Conservation (phyloP, 2,329 filamentous ascomycete species). For the Aspergillus neotritici region DNA sequence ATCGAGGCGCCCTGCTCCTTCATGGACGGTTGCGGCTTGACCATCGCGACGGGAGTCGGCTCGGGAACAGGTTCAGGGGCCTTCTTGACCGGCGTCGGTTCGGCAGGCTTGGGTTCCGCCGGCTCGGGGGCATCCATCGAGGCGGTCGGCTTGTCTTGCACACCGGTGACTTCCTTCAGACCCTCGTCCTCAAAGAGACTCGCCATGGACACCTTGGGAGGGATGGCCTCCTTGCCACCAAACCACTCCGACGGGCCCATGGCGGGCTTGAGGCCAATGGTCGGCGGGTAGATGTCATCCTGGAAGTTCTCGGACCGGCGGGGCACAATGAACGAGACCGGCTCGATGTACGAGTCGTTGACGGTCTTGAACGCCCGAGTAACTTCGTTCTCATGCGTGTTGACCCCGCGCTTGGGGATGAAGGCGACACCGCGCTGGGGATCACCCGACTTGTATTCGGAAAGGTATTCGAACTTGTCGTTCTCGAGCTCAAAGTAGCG, state of each 20-base stretch:
- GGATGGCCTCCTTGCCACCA: constrained; percentile 72
- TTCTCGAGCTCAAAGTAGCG: constrained; percentile 98
- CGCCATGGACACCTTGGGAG: constrained; percentile 89
- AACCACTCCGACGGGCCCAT: constrained; percentile 80
- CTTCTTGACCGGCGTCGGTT: constrained; percentile 30
- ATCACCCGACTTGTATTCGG: constrained; percentile 94
- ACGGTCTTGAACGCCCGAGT: constrained; percentile 97
- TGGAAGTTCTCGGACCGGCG: constrained; percentile 92
- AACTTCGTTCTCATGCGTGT: constrained; percentile 93
- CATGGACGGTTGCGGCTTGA: constrained; percentile 60
- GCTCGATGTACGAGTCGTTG: constrained; percentile 89
- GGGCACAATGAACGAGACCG: constrained; percentile 94
- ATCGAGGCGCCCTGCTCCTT: constrained; percentile 85
- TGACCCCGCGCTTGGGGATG: constrained; percentile 88
- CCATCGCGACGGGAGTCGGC: constrained; percentile 25
- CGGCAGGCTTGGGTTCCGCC: constrained; percentile 43
- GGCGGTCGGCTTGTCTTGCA: constrained; percentile 32
- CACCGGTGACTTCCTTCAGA: constrained; percentile 64
- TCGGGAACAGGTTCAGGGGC: constrained; percentile 25
- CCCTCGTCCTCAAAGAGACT: constrained; percentile 81
- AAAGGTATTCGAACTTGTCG: constrained; percentile 96
- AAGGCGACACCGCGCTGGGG: constrained; percentile 94
- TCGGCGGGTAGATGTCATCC: constrained; percentile 91
- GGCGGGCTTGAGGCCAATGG: constrained; percentile 71
- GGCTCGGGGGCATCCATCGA: constrained; percentile 40